Evolutionary conservation across 2,329 filamentous ascomycete species (phyloP).

Genomic region (Paracorniculantispora psalliotae): DNA sequence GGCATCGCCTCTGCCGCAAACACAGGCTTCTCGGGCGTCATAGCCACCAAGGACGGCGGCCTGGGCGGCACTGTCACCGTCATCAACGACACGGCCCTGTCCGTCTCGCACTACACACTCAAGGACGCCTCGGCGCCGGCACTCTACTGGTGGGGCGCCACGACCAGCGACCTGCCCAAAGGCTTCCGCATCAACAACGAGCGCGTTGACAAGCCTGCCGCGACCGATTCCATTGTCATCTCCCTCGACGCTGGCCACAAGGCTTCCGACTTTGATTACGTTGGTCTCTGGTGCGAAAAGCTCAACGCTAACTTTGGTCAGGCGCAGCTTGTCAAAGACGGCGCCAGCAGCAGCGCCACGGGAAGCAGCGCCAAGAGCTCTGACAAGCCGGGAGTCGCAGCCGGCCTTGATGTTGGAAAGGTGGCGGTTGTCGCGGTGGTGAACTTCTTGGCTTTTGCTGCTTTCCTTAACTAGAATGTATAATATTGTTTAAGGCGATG

Average conservation of each 20-base stretch:
- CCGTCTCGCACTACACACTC: constrained; percentile 21
- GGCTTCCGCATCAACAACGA: constrained; percentile 25
- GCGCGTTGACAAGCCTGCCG: constrained; percentile 18
- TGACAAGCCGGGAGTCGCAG: too few relatives aligned
- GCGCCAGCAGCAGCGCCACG: not conserved
- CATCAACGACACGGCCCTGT: constrained; percentile 18
- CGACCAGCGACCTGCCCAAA: constrained; percentile 15
- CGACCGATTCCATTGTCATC: constrained; percentile 18
- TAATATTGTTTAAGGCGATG: too few relatives aligned
- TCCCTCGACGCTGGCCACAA: constrained; percentile 22
- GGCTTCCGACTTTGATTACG: constrained; percentile 19
- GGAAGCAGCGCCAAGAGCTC: too few relatives aligned
- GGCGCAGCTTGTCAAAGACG: constrained; percentile 14
- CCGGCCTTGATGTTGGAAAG: too few relatives aligned
- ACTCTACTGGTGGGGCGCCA: constrained; percentile 26
- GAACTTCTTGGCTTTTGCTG: too few relatives aligned
- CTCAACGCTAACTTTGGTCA: constrained; percentile 22
- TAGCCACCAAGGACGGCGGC: constrained; percentile 21
- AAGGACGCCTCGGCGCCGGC: constrained; percentile 23
- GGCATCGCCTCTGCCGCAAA: constrained; percentile 15
- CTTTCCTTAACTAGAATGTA: too few relatives aligned
- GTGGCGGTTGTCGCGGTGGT: too few relatives aligned
- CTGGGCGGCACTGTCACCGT: constrained; percentile 22
- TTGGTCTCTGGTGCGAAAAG: constrained; percentile 23
- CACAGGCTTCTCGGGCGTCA: constrained; percentile 17